Conservation (phyloP, 495 filamentous ascomycete species). For the Daldinia childiae region DNA sequence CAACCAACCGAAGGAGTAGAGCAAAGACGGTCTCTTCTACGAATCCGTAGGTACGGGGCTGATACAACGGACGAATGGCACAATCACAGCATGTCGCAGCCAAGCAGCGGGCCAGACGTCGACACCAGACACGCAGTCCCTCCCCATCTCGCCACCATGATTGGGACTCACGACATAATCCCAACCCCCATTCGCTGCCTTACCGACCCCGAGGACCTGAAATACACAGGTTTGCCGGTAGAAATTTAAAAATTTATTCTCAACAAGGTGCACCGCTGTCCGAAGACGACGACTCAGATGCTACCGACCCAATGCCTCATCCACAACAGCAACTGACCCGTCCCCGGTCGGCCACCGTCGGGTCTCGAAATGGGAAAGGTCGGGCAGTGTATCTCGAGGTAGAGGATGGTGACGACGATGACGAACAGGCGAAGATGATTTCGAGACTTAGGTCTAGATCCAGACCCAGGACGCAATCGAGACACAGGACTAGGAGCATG, state of each 20-base stretch:
- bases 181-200: constrained; percentile 54
- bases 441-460: constrained; percentile 41
- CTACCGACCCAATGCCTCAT: constrained; percentile 44
- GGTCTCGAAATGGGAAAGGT: constrained; percentile 40
- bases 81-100: constrained; percentile 45
- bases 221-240: constrained; percentile 45
- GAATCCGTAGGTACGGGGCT: constrained; percentile 49
- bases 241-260: constrained; percentile 38
- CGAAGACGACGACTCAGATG: constrained; percentile 35
- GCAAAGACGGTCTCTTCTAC: constrained; percentile 41
- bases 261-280: constrained; percentile 36
- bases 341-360: constrained; percentile 32
- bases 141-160: constrained; percentile 50
- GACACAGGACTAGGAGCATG: constrained; percentile 3
- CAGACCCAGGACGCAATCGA: constrained; percentile 30
- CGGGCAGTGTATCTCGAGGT: constrained; percentile 44
- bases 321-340: constrained; percentile 40
- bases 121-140: constrained; percentile 48
- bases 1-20: constrained; percentile 43
- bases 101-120: constrained; percentile 49
- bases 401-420: constrained; percentile 41
- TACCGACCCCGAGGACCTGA: constrained; percentile 47
- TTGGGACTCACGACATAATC: constrained; percentile 51
- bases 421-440: constrained; percentile 40
- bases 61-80: constrained; percentile 56